These are phyloP conservation scores for Cavenderia fasciculata DNA, from an alignment of 78 protist genomes.

Conservation along the genomic window DNA sequence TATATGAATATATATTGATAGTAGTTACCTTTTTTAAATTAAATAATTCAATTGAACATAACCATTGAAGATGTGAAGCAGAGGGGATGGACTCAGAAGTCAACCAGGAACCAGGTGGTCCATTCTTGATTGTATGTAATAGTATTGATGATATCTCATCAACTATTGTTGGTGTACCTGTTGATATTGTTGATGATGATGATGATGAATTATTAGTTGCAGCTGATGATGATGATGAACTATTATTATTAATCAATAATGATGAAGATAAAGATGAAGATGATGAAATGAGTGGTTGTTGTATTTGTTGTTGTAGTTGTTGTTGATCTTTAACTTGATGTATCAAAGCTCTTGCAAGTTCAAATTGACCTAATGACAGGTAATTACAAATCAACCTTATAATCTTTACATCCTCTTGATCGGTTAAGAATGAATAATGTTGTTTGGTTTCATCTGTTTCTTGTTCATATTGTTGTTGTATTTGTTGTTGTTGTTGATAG, in stretches of 20 bases:
- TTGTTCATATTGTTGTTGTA: no score
- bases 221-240: not conserved
- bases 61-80: slow-evolving; percentile 65
- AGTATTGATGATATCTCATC: slow-evolving; percentile 46
- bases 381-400: slow-evolving; percentile 66
- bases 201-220: not conserved
- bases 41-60: slow-evolving; percentile 70
- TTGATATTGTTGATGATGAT: not conserved
- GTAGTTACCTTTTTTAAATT: slow-evolving; percentile 49
- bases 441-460: no score
- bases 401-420: slow-evolving; percentile 60
- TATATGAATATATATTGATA: not conserved
- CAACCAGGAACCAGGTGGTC: slow-evolving; percentile 68
- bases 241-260: not conserved
- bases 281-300: no score
- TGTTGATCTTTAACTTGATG: slow-evolving; percentile 28
- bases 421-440: slow-evolving; percentile 29
- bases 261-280: no score
- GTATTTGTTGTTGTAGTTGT: not conserved
- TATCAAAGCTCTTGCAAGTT: slow-evolving; percentile 59
- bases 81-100: slow-evolving; percentile 59
- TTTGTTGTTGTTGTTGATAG: no score
- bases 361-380: slow-evolving; percentile 68
- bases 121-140: slow-evolving; percentile 65
- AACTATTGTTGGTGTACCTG: not conserved